These are phyloP conservation scores for Baorangia bicolor DNA, from an alignment of 768 basidiomycete species.

Conservation along the genomic window DNA sequence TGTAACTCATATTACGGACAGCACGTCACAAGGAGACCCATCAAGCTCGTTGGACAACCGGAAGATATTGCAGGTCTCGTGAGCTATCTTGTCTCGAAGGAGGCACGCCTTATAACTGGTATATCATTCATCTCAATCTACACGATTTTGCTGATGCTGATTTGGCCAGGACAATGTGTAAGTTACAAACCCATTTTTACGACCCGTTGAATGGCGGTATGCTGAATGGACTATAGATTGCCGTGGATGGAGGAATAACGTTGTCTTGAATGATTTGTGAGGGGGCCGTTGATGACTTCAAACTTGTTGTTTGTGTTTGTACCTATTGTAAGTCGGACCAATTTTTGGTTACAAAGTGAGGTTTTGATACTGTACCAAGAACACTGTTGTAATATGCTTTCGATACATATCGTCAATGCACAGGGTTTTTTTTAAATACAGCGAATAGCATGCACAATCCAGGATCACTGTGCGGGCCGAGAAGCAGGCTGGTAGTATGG, in stretches of 20 bases:
- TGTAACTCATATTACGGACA: too few species aligned
- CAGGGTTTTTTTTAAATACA: too few species aligned
- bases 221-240: neutral
- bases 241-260: neutral
- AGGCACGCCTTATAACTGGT: conserved; percentile 14
- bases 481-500: too few species aligned
- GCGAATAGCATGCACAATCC: too few species aligned
- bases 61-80: conserved; percentile 34
- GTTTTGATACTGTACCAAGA: too few species aligned
- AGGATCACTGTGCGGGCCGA: too few species aligned
- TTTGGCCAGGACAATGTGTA: conserved; percentile 1
- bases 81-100: conserved; percentile 34
- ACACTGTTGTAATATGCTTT: too few species aligned
- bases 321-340: too few species aligned
- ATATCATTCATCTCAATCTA: neutral
- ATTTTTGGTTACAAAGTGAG: too few species aligned
- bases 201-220: neutral
- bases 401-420: too few species aligned
- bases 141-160: neutral
- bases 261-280: neutral
- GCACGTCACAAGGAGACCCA: neutral
- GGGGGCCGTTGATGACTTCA: too few species aligned
- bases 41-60: conserved; percentile 26
- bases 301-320: too few species aligned
- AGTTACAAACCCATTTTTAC: neutral